A percentile compares a stretch with the other conserved stretches of the same genome.
phyloP scores from a whole-genome alignment of 2,329 filamentous ascomycete genomes.

The Aspergillus jensenii region DNA sequence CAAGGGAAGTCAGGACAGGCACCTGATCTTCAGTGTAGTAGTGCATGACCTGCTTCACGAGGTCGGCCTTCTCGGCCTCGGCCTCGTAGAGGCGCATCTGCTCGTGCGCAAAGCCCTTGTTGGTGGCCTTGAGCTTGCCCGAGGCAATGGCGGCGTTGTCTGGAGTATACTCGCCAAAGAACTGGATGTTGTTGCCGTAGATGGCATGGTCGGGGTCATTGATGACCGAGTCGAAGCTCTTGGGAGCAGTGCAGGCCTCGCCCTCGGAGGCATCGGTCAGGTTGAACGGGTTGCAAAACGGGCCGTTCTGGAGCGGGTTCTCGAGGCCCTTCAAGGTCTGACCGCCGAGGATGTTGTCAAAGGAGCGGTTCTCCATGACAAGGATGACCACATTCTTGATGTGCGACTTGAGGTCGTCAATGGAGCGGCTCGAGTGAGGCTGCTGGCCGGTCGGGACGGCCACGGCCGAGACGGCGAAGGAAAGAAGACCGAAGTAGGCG shows the following conservation, averaged over 20 bases:
- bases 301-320: conserved; percentile 44
- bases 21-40: conserved; percentile 47
- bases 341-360: conserved; percentile 47
- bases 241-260: conserved; percentile 32
- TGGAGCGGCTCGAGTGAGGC: conserved; percentile 12
- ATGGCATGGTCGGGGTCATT: conserved; percentile 46
- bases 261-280: conserved; percentile 30
- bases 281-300: conserved; percentile 45
- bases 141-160: conserved; percentile 37
- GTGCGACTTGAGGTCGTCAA: conserved; percentile 32
- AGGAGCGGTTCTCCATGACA: conserved; percentile 46
- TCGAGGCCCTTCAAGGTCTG: conserved; percentile 40
- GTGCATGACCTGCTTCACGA: conserved; percentile 44
- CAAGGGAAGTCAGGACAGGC: conserved; percentile 41
- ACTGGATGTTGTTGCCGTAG: conserved; percentile 47
- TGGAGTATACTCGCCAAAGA: conserved; percentile 43
- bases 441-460: conserved; percentile 7
- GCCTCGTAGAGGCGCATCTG: conserved; percentile 38
- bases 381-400: conserved; percentile 40
- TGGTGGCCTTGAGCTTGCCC: conserved; percentile 30
- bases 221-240: conserved; percentile 42
- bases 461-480: conserved; percentile 22
- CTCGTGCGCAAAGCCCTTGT: conserved; percentile 45
- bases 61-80: conserved; percentile 29
- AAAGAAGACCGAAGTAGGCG: conserved; percentile 24